Evolutionary conservation across 768 basidiomycete species (phyloP).

Genomic region (Russula foetens): DNA sequence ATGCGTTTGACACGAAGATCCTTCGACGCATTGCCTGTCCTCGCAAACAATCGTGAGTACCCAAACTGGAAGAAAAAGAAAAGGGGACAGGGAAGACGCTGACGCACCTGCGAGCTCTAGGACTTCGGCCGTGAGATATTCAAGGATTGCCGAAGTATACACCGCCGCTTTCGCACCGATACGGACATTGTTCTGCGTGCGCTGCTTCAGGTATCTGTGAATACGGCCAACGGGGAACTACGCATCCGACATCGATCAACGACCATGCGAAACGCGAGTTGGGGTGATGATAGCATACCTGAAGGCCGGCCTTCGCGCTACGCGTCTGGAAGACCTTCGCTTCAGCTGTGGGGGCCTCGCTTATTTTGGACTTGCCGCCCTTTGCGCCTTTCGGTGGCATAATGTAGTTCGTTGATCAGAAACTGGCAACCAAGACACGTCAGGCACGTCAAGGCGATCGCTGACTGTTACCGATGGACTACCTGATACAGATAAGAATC

Average conservation of each 20-base stretch:
- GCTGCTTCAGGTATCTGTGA: constrained; percentile 87
- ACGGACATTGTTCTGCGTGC: constrained; percentile 88
- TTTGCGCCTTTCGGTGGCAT: constrained; percentile 14
- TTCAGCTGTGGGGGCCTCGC: constrained; percentile 1
- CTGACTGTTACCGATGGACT: too few species aligned
- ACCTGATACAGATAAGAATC: neutral
- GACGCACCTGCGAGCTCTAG: constrained; percentile 87
- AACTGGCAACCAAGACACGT: neutral
- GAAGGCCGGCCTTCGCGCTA: constrained; percentile 17
- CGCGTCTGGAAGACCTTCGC: constrained; percentile 18
- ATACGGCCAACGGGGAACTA: constrained; percentile 98
- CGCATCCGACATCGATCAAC: neutral
- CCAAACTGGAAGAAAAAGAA: neutral
- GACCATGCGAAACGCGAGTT: neutral
- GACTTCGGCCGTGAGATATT: constrained; percentile 95
- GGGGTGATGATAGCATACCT: neutral
- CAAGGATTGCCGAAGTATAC: constrained; percentile 91
- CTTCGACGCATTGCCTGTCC: constrained; percentile 90
- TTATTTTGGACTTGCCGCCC: constrained; percentile 17
- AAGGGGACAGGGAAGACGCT: too few species aligned
- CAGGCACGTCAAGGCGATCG: neutral
- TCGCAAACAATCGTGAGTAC: neutral
- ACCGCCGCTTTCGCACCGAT: constrained; percentile 98
- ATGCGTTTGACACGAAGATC: constrained; percentile 97
- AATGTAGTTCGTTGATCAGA: neutral